phyloP scores from a whole-genome alignment of 2,329 filamentous ascomycete species.

The Mariannaea sp. region DNA sequence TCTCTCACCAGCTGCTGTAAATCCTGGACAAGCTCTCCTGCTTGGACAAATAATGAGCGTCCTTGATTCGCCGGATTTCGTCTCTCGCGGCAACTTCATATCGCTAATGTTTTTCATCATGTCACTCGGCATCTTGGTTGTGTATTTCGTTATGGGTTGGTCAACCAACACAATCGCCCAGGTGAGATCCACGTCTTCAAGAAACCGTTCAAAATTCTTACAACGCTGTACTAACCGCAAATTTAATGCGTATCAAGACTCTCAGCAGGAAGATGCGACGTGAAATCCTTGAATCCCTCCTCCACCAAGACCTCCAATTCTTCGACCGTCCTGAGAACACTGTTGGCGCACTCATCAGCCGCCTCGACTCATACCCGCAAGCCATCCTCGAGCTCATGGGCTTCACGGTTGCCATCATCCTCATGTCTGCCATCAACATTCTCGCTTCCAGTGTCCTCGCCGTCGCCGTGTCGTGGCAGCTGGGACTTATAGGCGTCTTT shows the following conservation, averaged over 20 bases:
- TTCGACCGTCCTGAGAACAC: slow-evolving; percentile 12
- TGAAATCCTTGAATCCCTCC: slow-evolving; percentile 10
- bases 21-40: slow-evolving; percentile 15
- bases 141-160: slow-evolving; percentile 39
- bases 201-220: neutral
- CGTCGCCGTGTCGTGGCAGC: slow-evolving; percentile 51
- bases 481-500: slow-evolving; percentile 52
- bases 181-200: neutral
- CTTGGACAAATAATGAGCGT: slow-evolving; percentile 30
- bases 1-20: slow-evolving; percentile 1
- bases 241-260: neutral
- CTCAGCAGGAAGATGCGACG: slow-evolving; percentile 5
- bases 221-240: neutral
- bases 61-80: slow-evolving; percentile 16
- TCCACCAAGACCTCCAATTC: slow-evolving; percentile 13
- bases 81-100: slow-evolving; percentile 49
- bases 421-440: slow-evolving; percentile 43
- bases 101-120: slow-evolving; percentile 55
- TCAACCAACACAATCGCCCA: slow-evolving; percentile 21
- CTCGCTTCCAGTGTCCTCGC: slow-evolving; percentile 46
- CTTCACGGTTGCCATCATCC: slow-evolving; percentile 44
- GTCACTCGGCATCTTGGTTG: slow-evolving; percentile 45
- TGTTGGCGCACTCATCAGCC: neutral
- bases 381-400: slow-evolving; percentile 47
- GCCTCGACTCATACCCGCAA: slow-evolving; percentile 32